Conservation (phyloP, 1,284 basidiomycete species). For the Amylostereum areolatum region DNA sequence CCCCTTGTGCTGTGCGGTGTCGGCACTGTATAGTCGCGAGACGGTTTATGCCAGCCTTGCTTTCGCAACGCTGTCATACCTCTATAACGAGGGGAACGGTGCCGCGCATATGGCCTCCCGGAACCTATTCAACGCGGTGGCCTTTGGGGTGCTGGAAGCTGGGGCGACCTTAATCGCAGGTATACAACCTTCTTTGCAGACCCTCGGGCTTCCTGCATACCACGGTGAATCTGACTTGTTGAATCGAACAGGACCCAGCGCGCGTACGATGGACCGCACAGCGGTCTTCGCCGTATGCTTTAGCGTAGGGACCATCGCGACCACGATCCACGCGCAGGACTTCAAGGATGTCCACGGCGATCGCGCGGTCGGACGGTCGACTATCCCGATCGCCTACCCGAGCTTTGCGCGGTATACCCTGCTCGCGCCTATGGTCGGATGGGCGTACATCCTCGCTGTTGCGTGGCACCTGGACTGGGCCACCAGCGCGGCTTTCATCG, state of each 20-base stretch:
- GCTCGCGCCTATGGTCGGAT: slow-evolving; percentile 11
- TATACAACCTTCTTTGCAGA: too few species aligned
- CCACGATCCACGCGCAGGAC: slow-evolving; percentile 22
- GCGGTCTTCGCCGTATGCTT: slow-evolving; percentile 4
- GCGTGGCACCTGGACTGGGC: slow-evolving; percentile 7
- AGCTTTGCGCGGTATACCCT: slow-evolving; percentile 12
- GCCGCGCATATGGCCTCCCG: slow-evolving; percentile 27
- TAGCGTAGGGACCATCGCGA: slow-evolving; percentile 19
- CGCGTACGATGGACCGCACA: neutral
- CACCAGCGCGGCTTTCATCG: slow-evolving; percentile 7
- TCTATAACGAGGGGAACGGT: slow-evolving; percentile 31
- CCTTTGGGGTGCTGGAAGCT: slow-evolving; percentile 30
- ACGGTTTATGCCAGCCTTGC: slow-evolving; percentile 25
- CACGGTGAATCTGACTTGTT: neutral
- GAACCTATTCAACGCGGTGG: slow-evolving; percentile 29
- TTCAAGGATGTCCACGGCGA: slow-evolving; percentile 21
- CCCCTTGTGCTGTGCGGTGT: slow-evolving; percentile 26
- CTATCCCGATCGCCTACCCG: slow-evolving; percentile 20
- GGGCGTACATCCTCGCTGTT: slow-evolving; percentile 12
- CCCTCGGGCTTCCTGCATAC: neutral
- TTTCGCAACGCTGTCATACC: slow-evolving; percentile 19
- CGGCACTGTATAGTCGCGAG: slow-evolving; percentile 24
- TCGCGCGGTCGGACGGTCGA: slow-evolving; percentile 16
- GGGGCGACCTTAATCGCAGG: slow-evolving; percentile 34
- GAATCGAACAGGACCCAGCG: neutral